Conservation (phyloP, 768 basidiomycete genomes). For the Cystofilobasidium capitatum region DNA sequence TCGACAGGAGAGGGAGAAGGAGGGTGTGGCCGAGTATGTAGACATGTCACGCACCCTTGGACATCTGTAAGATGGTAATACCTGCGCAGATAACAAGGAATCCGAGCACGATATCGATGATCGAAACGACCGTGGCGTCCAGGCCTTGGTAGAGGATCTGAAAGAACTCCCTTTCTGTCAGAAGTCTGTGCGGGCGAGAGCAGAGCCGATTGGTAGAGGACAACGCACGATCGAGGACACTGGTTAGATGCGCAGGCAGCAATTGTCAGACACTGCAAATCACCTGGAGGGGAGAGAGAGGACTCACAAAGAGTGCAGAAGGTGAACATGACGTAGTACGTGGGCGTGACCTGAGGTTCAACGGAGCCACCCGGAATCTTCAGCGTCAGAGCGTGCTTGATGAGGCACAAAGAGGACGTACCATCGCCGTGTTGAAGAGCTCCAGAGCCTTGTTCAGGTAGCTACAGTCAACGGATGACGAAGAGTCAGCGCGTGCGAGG, state of each 20-base stretch:
- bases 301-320: conserved; percentile 38
- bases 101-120: conserved; percentile 74
- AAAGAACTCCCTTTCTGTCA: neutral
- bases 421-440: conserved; percentile 63
- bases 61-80: conserved; percentile 87
- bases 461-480: neutral
- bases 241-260: conserved; percentile 5
- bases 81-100: conserved; percentile 70
- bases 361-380: too few relatives aligned
- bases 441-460: conserved; percentile 74
- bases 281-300: conserved; percentile 36
- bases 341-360: too few relatives aligned
- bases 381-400: neutral
- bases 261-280: neutral
- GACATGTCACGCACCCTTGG: conserved; percentile 35
- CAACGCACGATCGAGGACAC: conserved; percentile 29
- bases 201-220: too few relatives aligned
- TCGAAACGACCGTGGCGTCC: conserved; percentile 60
- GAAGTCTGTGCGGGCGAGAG: too few relatives aligned
- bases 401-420: conserved; percentile 20
- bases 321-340: conserved; percentile 45
- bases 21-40: too few relatives aligned
- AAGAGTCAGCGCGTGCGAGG: conserved; percentile 41
- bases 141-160: conserved; percentile 86
- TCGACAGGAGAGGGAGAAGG: too few relatives aligned